These are phyloP conservation scores for Agrocybe praecox DNA, from an alignment of 768 basidiomycete genomes.

Conservation along the genomic window DNA sequence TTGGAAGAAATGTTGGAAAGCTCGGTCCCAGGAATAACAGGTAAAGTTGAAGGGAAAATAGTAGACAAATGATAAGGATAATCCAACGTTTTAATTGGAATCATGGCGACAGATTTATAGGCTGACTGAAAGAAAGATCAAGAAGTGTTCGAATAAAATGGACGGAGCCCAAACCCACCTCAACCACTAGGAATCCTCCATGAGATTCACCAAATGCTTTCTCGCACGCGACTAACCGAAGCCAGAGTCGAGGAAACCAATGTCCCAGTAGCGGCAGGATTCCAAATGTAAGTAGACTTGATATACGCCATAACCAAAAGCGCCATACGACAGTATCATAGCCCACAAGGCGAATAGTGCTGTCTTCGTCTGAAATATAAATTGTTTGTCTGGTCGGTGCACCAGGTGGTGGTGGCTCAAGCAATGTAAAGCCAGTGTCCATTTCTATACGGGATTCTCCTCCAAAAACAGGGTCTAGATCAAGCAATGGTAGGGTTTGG, in stretches of 20 bases:
- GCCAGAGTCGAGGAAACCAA: conserved; percentile 94
- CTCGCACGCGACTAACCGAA: conserved; percentile 82
- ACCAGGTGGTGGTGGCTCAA: conserved; percentile 76
- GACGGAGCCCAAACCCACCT: conserved; percentile 56
- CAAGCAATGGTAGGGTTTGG: conserved; percentile 65
- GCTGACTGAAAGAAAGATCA: conserved; percentile 58
- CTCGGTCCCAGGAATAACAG: conserved; percentile 30
- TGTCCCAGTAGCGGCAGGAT: conserved; percentile 80
- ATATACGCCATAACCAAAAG: conserved; percentile 67
- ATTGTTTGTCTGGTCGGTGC: conserved; percentile 87
- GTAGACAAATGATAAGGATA: conserved; percentile 83
- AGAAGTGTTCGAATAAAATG: conserved; percentile 14
- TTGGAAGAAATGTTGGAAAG: conserved; percentile 31
- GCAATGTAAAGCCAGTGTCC: conserved; percentile 60
- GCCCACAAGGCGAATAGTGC: conserved; percentile 83
- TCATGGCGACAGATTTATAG: conserved; percentile 78
- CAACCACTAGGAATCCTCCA: conserved; percentile 83
- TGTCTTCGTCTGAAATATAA: conserved; percentile 88
- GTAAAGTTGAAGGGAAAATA: conserved; percentile 59
- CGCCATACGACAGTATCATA: conserved; percentile 72
- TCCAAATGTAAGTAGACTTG: conserved; percentile 72
- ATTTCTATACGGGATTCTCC: conserved; percentile 85
- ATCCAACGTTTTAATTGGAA: conserved; percentile 64
- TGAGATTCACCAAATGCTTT: conserved; percentile 75
- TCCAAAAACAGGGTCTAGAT: conserved; percentile 79